Percentiles rank a stretch among this genome's conserved stretches.
phyloP scores from a whole-genome alignment of 2,329 filamentous ascomycete genomes.

The Ophiostoma ulmi region DNA sequence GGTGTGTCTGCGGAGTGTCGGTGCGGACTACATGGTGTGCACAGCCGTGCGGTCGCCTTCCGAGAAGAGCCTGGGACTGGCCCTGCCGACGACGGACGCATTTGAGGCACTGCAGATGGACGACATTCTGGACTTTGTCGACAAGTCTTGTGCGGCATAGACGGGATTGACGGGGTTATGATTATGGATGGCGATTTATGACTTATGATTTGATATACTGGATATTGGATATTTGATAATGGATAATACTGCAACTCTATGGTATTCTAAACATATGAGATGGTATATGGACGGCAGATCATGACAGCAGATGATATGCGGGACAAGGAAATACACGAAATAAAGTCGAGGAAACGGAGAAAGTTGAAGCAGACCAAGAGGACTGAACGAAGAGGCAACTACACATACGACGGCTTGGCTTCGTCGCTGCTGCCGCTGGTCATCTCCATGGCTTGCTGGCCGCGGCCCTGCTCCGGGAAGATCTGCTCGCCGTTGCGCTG shows the following conservation, averaged over 20 bases:
- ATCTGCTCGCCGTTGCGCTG: neutral
- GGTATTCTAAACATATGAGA: neutral
- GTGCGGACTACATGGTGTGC: slow-evolving; percentile 50
- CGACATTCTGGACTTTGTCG: slow-evolving; percentile 43
- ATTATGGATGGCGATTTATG: neutral
- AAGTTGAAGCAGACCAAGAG: neutral
- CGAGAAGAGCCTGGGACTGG: slow-evolving; percentile 37
- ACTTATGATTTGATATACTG: neutral
- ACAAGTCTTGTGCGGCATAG: slow-evolving; percentile 28
- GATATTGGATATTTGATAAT: neutral
- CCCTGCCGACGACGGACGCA: slow-evolving; percentile 36
- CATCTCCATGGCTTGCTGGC: neutral
- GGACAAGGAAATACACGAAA: too few relatives aligned
- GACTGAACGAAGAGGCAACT: neutral
- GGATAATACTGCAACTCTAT: neutral
- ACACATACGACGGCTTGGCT: neutral
- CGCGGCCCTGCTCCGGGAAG: neutral
- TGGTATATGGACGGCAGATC: neutral
- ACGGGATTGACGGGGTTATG: neutral
- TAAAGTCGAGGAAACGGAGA: neutral
- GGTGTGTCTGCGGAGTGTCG: slow-evolving; percentile 42
- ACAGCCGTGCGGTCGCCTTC: slow-evolving; percentile 44
- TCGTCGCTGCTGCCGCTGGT: slow-evolving; percentile 13
- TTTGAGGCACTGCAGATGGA: slow-evolving; percentile 44
- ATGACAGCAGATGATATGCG: neutral